Conservation (phyloP, 768 basidiomycete species). For the Suillus luteus region DNA sequence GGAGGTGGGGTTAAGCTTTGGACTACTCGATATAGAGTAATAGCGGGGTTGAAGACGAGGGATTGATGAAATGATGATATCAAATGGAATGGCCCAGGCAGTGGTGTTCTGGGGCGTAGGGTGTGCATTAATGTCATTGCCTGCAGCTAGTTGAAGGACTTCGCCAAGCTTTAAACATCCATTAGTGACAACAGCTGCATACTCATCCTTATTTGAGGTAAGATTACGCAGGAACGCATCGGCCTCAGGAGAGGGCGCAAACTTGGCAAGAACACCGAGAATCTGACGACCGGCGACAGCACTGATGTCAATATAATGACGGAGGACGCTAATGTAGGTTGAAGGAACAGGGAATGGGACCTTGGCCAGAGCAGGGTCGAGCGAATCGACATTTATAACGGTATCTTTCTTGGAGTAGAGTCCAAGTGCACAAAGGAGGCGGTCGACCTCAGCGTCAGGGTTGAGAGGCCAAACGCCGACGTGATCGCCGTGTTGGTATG, state of each 20-base stretch:
- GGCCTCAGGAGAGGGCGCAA: slow-evolving; percentile 80
- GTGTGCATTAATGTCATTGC: slow-evolving; percentile 60
- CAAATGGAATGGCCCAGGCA: slow-evolving; percentile 91
- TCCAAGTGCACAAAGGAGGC: slow-evolving; percentile 84
- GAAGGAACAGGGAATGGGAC: slow-evolving; percentile 99
- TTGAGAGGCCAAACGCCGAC: slow-evolving; percentile 98
- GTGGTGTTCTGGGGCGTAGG: slow-evolving; percentile 80
- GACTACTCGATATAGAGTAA: slow-evolving; percentile 98
- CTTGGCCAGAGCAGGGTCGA: slow-evolving; percentile 96
- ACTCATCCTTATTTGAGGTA: slow-evolving; percentile 87
- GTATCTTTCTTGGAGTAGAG: slow-evolving; percentile 78
- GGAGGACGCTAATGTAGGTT: slow-evolving; percentile 89
- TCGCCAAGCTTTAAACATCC: slow-evolving; percentile 93
- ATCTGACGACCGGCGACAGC: slow-evolving; percentile 94
- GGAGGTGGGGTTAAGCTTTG: slow-evolving; percentile 84
- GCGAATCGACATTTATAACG: slow-evolving; percentile 91
- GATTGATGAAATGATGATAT: slow-evolving; percentile 92
- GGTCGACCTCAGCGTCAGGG: slow-evolving; percentile 87
- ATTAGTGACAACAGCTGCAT: slow-evolving; percentile 70
- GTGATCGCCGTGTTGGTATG: slow-evolving; percentile 99
- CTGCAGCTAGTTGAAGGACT: slow-evolving; percentile 87
- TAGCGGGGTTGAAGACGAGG: slow-evolving; percentile 95
- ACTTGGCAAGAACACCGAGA: slow-evolving; percentile 83
- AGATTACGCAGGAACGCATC: slow-evolving; percentile 72
- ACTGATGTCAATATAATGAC: slow-evolving; percentile 96